Percentiles rank a stretch among this genome's conserved stretches.
These are phyloP conservation scores for Phalaenopsis equestris DNA, from an alignment of 106 monocot species.

Conservation along the genomic window DNA sequence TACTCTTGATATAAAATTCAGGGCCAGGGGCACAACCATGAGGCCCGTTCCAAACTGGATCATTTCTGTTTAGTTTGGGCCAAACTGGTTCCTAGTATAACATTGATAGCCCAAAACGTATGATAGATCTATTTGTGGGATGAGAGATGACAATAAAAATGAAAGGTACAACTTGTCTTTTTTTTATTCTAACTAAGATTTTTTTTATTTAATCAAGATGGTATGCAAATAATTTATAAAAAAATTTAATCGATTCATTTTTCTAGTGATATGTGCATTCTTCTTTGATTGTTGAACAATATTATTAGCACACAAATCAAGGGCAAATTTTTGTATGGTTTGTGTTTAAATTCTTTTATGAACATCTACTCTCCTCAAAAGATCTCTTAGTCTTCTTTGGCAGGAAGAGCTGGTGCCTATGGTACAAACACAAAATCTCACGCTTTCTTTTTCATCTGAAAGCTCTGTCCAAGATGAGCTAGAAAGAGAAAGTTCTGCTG, in stretches of 20 bases:
- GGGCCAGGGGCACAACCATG: too few relatives aligned
- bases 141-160: background rate
- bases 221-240: background rate
- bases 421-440: conserved; percentile 59
- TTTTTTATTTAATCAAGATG: background rate
- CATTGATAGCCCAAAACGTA: too few relatives aligned
- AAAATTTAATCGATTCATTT: background rate
- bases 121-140: background rate
- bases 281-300: background rate
- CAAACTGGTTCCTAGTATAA: too few relatives aligned
- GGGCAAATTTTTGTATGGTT: background rate
- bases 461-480: conserved; percentile 96
- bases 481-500: conserved; percentile 88
- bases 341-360: background rate
- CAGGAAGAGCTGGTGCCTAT: conserved; percentile 89
- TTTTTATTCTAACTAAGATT: background rate
- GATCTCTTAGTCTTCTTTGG: conserved; percentile 6
- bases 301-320: background rate
- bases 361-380: background rate
- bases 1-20: too few relatives aligned
- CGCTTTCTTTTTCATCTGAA: conserved; percentile 89
- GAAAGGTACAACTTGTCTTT: background rate
- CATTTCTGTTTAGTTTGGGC: too few relatives aligned
- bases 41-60: too few relatives aligned
- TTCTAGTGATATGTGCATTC: background rate